Percentiles rank a stretch among this genome's conserved stretches.
Conservation (phyloP, 257 asterid species). For the Solanum gandarillasii region DNA sequence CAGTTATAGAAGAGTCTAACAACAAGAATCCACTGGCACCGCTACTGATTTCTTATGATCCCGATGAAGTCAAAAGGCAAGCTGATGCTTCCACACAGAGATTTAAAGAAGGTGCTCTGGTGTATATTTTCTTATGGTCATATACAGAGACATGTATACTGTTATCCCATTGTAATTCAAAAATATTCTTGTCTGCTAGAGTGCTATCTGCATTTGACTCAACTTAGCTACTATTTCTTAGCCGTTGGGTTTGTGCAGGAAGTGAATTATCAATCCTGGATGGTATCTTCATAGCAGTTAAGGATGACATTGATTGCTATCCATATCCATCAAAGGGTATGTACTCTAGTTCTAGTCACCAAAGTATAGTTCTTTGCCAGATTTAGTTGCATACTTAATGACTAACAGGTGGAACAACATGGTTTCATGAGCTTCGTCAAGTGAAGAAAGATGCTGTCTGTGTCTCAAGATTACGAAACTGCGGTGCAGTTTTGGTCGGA, state of each 20-base stretch:
- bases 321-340: conserved; percentile 57
- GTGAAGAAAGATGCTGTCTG: conserved; percentile 60
- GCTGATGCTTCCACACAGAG: conserved; percentile 84
- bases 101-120: conserved; percentile 69
- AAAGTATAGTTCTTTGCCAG: neutral
- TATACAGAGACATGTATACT: neutral
- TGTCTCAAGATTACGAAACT: conserved; percentile 65
- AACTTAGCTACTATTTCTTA: neutral
- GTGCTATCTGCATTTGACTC: neutral
- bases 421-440: conserved; percentile 62
- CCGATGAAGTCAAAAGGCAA: conserved; percentile 72
- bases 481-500: conserved; percentile 88
- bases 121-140: neutral
- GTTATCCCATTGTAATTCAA: neutral
- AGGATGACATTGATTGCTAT: conserved; percentile 87
- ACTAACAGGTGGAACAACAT: conserved; percentile 60
- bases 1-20: conserved; percentile 63
- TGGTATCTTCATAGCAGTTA: conserved; percentile 83
- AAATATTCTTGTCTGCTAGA: neutral
- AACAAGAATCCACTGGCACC: conserved; percentile 55
- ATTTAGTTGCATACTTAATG: conserved; percentile 7
- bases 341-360: neutral
- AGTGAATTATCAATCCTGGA: conserved; percentile 67
- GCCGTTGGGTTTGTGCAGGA: conserved; percentile 35
- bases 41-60: conserved; percentile 62